Conservation (phyloP, 2,329 filamentous ascomycete genomes). For the Aspergillus uvarum region DNA sequence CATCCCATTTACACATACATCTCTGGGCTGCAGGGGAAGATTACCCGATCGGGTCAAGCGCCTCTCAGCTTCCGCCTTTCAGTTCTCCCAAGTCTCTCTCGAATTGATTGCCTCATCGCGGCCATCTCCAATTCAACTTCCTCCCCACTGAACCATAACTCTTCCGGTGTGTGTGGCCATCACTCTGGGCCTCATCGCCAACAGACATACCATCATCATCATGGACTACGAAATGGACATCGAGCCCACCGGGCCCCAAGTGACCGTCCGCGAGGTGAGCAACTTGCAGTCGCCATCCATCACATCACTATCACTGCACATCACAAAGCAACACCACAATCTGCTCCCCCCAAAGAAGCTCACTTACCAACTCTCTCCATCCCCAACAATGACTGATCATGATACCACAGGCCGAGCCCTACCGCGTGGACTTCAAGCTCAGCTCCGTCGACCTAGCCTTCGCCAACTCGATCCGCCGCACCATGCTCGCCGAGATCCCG, state of each 20-base stretch:
- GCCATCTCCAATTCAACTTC: conserved; percentile 1
- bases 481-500: conserved; percentile 90
- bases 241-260: conserved; percentile 49
- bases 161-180: neutral
- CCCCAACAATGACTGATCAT: neutral
- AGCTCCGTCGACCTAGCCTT: conserved; percentile 85
- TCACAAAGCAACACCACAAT: neutral
- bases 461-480: conserved; percentile 86
- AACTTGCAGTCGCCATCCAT: neutral
- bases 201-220: conserved; percentile 16
- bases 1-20: neutral
- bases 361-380: neutral
- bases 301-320: neutral
- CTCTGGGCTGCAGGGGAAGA: neutral
- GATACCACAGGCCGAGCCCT: conserved; percentile 65
- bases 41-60: conserved; percentile 26
- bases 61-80: conserved; percentile 12
- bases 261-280: conserved; percentile 49
- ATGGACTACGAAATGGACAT: conserved; percentile 52
- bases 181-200: conserved; percentile 13
- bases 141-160: neutral
- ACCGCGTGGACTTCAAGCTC: conserved; percentile 88
- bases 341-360: neutral
- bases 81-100: conserved; percentile 5
- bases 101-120: conserved; percentile 5